Evolutionary conservation across 2,329 filamentous ascomycete genomes (phyloP), one percentile per base, ranked within the genome.

Genomic region (Aspergillus unguis): DNA sequence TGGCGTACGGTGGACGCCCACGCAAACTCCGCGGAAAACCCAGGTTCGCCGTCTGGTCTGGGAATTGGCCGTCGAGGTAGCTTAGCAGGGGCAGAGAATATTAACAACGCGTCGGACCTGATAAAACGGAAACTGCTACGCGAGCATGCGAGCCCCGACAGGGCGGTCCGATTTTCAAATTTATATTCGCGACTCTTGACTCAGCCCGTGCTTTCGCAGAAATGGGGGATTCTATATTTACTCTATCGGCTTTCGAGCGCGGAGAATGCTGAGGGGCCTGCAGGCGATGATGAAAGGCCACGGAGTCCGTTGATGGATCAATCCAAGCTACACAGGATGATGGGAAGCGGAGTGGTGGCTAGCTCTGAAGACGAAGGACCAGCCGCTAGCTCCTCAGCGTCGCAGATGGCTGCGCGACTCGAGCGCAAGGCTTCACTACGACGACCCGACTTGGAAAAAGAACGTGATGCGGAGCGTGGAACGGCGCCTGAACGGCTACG

Each of bases 161-260:
- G 92, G 71, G 90, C 92, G 3, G 79, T 92, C 23, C 83, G 86
- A 56, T 96, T 96, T 72, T 87, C 90, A 26, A 95, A 96, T 66
- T 81, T 99, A 28, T 96, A 96, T 73, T 90, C 90, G 32, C 83
- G 90, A 52, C 81, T 99, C 17, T 79, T 96, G 27, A 88, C 90
- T n/a, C 85, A 96, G 59, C 92, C 92, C 0, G 92, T 97, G 5
- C 80, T 99, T 41, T 88, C 89, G 64, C 88, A 96, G 71, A 99
- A 99, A 80, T 97, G 92, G 91, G 90, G 88, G 3, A 96, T 99
- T 59, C 79, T 99, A 23, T 95, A 95, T 69, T 84, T 99, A 38
- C 82, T 99, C 38, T 88, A 94, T 69, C 85, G 90, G 63, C 81
- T 96, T 44, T 85, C 89, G 56, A 88, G 92, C 65, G 84, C 82